Percentiles rank a stretch among this genome's conserved stretches.
Evolutionary conservation across 2,329 filamentous ascomycete species (phyloP).

Genomic region (Chrysoporthe puriensis): DNA sequence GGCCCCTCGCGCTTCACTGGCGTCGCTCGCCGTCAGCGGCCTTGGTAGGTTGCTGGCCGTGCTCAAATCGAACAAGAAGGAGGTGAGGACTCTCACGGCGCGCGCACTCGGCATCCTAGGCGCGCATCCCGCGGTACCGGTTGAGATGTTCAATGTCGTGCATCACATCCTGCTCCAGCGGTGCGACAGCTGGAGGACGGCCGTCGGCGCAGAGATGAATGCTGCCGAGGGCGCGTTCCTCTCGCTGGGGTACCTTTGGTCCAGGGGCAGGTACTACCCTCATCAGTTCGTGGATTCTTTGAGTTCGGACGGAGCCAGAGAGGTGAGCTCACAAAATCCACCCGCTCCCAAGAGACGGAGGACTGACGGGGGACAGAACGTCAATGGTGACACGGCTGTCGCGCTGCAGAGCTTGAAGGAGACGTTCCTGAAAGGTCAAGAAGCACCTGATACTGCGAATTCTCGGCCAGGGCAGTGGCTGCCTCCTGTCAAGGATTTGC

Average conservation of each 20-base stretch:
- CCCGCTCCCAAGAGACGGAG: slow-evolving; percentile 12
- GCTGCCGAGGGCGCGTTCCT: slow-evolving; percentile 52
- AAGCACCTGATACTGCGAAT: not conserved
- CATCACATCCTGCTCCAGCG: slow-evolving; percentile 47
- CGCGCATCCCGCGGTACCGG: slow-evolving; percentile 57
- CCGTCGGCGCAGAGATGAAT: slow-evolving; percentile 48
- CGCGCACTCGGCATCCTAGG: slow-evolving; percentile 76
- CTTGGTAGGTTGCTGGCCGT: slow-evolving; percentile 60
- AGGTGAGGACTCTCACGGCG: slow-evolving; percentile 68
- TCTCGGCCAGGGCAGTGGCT: slow-evolving; percentile 16
- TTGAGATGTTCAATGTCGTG: slow-evolving; percentile 17
- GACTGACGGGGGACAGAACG: slow-evolving; percentile 20
- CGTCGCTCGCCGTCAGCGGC: slow-evolving; percentile 51
- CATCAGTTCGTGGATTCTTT: slow-evolving; percentile 4
- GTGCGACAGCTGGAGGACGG: slow-evolving; percentile 62
- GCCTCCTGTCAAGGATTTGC: slow-evolving; percentile 20
- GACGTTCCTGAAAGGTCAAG: slow-evolving; percentile 14
- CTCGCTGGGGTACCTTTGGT: slow-evolving; percentile 49
- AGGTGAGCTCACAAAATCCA: slow-evolving; percentile 9
- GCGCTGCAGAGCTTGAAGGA: slow-evolving; percentile 4
- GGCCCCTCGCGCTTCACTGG: slow-evolving; percentile 39
- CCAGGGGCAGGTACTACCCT: slow-evolving; percentile 49
- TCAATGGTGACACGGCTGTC: not conserved
- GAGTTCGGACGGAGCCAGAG: too few species aligned
- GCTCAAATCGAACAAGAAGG: slow-evolving; percentile 72